Base-by-base conservation (phyloP, 306 rosid species). In the Lithocarpus polystachyus region DNA sequence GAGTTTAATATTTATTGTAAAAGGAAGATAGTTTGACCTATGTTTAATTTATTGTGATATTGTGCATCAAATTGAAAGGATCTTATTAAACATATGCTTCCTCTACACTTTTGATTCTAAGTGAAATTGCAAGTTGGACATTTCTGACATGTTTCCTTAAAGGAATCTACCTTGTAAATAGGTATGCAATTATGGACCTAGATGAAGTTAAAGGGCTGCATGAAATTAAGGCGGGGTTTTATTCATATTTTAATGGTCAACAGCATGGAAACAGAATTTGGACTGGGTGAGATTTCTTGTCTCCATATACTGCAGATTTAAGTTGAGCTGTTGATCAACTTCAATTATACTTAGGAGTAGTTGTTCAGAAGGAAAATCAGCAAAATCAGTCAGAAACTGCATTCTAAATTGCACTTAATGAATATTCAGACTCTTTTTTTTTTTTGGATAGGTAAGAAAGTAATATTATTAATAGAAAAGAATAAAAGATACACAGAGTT, bases 201-300 rank as follows among this genome's bases (percentile, higher is more conserved):
- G 80, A 83, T 83, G 91, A 88, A 82, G 89, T 94, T 81, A 90
- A 92, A 83, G 92, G 94, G 77, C 75, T 94, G 82, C 89, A 69
- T 24, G 89, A 90, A 86, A 85, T 88, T 78, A 83, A 83, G 51
- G 81, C 74, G 11, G 94, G 88, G 74, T 77, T 69, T 82, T 90
- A 88, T 92, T 92, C 96, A 6, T 94, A 90, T 81, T 94, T 89
- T 79, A 84, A 90, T 69, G 98, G 98, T 73, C 97, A 92, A 83
- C 75, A 87, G 71, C 98, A 88, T 82, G 89, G 81, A 82, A 94
- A 94, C 88, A 90, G 37, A 88, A 85, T 92, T 75, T 92, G 97
- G 98, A 90, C 89, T 12, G 93, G 98, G 98, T 92, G 73, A 86
- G 96, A 80, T 75, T 75, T 68, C 56, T 48, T 80, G 73, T 69